Conservation (phyloP, 2,329 filamentous ascomycete genomes). For the Scorias spongiosa region DNA sequence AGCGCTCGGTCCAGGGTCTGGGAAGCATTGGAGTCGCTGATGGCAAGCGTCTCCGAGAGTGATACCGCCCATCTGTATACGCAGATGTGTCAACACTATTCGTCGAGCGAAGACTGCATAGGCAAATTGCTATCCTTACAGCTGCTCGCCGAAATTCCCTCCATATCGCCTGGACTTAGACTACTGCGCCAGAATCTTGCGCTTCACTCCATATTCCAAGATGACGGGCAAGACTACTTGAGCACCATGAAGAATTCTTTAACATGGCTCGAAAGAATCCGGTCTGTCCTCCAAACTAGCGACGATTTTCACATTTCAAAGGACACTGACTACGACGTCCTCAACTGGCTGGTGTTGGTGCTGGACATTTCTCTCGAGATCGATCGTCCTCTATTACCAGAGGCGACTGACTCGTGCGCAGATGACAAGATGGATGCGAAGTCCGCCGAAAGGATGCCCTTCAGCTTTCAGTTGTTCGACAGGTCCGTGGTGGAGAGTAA, state of each 20-base stretch:
- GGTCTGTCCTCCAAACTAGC: slow-evolving; percentile 7
- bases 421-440: background rate
- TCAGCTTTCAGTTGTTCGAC: background rate
- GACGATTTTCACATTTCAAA: slow-evolving; percentile 38
- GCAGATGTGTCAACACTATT: background rate
- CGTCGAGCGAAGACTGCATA: background rate
- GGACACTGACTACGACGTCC: slow-evolving; percentile 50
- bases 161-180: slow-evolving; percentile 8
- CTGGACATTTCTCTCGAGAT: slow-evolving; percentile 64
- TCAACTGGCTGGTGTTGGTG: slow-evolving; percentile 50
- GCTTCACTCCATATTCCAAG: background rate
- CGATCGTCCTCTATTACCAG: slow-evolving; percentile 23
- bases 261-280: slow-evolving; percentile 13
- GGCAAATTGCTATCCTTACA: background rate
- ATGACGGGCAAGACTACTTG: no score
- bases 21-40: background rate
- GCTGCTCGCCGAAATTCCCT: slow-evolving; percentile 1
- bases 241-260: background rate
- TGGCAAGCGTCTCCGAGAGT: slow-evolving; percentile 3
- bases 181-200: slow-evolving; percentile 7
- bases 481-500: background rate
- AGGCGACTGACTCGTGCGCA: background rate
- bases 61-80: background rate
- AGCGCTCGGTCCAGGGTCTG: background rate
- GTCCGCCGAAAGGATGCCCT: background rate